A percentile compares a stretch with the other conserved stretches of the same genome.
phyloP scores from a whole-genome alignment of 768 basidiomycete genomes.

The Serpula lacrymans region DNA sequence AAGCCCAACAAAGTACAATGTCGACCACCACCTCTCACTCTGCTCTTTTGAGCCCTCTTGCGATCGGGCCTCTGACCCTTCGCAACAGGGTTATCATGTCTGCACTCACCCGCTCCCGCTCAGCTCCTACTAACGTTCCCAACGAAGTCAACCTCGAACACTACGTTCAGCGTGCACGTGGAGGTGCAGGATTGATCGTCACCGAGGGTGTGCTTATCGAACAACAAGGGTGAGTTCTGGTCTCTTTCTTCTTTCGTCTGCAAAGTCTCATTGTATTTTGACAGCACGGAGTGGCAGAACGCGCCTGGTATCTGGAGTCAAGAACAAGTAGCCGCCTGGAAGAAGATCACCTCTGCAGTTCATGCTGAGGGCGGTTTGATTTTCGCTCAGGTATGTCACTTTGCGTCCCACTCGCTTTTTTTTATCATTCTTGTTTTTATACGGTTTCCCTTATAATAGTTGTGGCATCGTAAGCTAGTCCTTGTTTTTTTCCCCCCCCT shows the following conservation, averaged over 20 bases:
- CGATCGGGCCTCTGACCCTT: slow-evolving; percentile 33
- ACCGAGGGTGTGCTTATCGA: slow-evolving; percentile 38
- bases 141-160: slow-evolving; percentile 37
- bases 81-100: slow-evolving; percentile 39
- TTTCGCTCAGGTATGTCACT: slow-evolving; percentile 38
- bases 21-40: too few relatives aligned
- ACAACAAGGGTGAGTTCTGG: slow-evolving; percentile 40
- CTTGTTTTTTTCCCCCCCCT: too few relatives aligned
- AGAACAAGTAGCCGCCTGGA: slow-evolving; percentile 44
- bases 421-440: too few relatives aligned
- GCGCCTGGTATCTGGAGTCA: slow-evolving; percentile 47
- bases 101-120: slow-evolving; percentile 40
- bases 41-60: slow-evolving; percentile 32
- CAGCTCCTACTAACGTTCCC: slow-evolving; percentile 34
- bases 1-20: too few relatives aligned
- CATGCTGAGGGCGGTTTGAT: slow-evolving; percentile 43
- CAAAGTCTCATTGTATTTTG: background rate
- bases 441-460: too few relatives aligned
- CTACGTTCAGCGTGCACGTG: slow-evolving; percentile 37
- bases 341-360: slow-evolving; percentile 43
- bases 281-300: slow-evolving; percentile 41
- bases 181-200: slow-evolving; percentile 40
- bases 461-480: too few relatives aligned
- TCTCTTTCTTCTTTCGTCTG: background rate
- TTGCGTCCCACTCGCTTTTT: too few relatives aligned